phyloP scores from a whole-genome alignment of 306 rosid species.

The Parietaria judaica region DNA sequence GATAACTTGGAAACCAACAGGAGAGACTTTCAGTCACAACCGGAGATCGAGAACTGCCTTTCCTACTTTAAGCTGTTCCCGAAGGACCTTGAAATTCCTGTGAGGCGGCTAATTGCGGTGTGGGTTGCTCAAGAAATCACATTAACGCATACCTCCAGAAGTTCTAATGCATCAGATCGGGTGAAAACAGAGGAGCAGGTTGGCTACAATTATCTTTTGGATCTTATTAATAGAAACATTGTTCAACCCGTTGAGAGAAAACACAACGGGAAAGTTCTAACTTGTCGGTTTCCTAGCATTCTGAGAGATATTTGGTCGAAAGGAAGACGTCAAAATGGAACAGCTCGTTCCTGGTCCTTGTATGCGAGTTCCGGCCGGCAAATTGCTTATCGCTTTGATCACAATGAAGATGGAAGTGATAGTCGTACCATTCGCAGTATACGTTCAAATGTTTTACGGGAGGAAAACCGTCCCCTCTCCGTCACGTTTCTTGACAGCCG shows the following conservation, averaged over 20 bases:
- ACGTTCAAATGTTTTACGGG: not conserved
- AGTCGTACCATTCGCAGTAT: not conserved
- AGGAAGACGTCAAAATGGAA: not conserved
- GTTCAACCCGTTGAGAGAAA: slow-evolving; percentile 28
- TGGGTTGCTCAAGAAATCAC: slow-evolving; percentile 35
- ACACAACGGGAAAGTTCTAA: slow-evolving; percentile 26
- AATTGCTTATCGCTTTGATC: slow-evolving; percentile 14
- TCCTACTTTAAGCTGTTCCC: slow-evolving; percentile 28
- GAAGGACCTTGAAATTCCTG: slow-evolving; percentile 25
- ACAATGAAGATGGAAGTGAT: not conserved
- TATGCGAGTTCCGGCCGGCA: not conserved
- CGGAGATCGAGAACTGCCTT: slow-evolving; percentile 9
- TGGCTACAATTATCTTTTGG: slow-evolving; percentile 12
- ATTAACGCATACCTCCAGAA: too few species aligned
- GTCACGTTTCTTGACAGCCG: slow-evolving; percentile 22
- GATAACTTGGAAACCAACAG: slow-evolving; percentile 1
- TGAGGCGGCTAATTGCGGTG: slow-evolving; percentile 28
- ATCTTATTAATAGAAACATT: slow-evolving; percentile 16
- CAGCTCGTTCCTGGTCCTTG: too few species aligned
- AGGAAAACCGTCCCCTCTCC: slow-evolving; percentile 11
- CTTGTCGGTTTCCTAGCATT: slow-evolving; percentile 22
- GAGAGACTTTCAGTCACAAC: not conserved
- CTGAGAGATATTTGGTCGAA: slow-evolving; percentile 7
- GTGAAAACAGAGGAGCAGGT: slow-evolving; percentile 17
- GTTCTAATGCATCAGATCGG: not conserved